A percentile compares a stretch with the other conserved stretches of the same genome.
Evolutionary conservation across 148 eudicot species (phyloP).

Genomic region (Selenicereus undatus): DNA sequence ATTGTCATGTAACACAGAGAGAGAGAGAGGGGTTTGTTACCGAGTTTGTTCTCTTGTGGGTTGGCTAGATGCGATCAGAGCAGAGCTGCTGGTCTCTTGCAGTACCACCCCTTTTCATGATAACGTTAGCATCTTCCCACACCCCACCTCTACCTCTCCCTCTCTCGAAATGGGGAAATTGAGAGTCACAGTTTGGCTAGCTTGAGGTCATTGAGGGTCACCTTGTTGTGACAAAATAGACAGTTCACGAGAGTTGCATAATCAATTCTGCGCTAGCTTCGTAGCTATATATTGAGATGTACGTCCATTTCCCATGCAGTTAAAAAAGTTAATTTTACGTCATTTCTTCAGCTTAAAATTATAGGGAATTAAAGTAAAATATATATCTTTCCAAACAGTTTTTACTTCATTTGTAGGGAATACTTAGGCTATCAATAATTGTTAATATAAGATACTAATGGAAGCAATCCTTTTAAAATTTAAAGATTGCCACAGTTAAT

Average conservation of each 20-base stretch:
- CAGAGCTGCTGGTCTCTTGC: slow-evolving; percentile 17
- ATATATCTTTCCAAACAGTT: no score
- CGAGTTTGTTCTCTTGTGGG: slow-evolving; percentile 32
- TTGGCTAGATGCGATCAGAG: slow-evolving; percentile 26
- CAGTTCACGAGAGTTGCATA: slow-evolving; percentile 18
- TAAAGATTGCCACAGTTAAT: no score
- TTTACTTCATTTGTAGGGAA: no score
- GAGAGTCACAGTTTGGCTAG: slow-evolving; percentile 6
- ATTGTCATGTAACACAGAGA: slow-evolving; percentile 5
- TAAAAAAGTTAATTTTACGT: no score
- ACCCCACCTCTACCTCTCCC: background rate
- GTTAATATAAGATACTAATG: no score
- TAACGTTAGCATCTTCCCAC: slow-evolving; percentile 27
- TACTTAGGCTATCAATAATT: no score
- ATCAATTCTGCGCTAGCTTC: background rate
- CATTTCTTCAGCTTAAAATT: no score
- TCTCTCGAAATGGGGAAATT: background rate
- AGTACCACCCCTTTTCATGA: slow-evolving; percentile 27
- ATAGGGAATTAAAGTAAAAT: no score
- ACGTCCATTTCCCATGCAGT: background rate
- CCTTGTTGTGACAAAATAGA: slow-evolving; percentile 4
- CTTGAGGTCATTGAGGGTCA: background rate
- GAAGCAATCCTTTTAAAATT: no score
- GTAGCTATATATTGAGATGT: background rate
- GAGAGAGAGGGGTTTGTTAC: slow-evolving; percentile 10